Conservation (phyloP, 805 yeast genomes). For the Hanseniaspora guilliermondii region DNA sequence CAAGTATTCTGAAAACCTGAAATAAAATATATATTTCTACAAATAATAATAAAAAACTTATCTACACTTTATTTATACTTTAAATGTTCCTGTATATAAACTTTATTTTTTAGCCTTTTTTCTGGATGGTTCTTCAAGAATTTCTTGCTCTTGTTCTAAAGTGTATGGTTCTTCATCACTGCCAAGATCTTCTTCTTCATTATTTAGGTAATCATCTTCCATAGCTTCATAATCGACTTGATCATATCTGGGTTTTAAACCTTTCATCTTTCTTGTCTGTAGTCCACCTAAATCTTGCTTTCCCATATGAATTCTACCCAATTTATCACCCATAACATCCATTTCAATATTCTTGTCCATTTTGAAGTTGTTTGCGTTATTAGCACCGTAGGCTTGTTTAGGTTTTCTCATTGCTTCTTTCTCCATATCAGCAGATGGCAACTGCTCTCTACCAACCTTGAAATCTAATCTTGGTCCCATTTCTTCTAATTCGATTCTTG, state of each 20-base stretch:
- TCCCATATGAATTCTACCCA: conserved; percentile 93
- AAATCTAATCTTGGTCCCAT: conserved; percentile 93
- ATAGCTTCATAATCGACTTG: conserved; percentile 50
- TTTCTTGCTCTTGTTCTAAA: conserved; percentile 13
- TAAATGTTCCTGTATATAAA: neutral
- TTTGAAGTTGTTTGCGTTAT: conserved; percentile 32
- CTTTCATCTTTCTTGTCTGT: conserved; percentile 98
- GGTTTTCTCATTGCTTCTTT: conserved; percentile 78
- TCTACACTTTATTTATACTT: neutral
- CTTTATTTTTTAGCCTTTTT: conserved; percentile 9
- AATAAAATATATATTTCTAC: neutral
- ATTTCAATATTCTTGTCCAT: conserved; percentile 80
- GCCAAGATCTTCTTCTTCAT: conserved; percentile 26
- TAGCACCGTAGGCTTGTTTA: conserved; percentile 35
- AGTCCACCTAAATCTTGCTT: conserved; percentile 79
- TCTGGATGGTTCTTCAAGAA: conserved; percentile 8
- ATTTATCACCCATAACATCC: conserved; percentile 88
- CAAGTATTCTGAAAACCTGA: neutral
- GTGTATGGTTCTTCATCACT: conserved; percentile 13
- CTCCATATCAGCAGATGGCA: conserved; percentile 75
- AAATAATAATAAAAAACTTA: neutral
- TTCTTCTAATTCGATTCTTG: conserved; percentile 88
- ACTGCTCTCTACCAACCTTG: conserved; percentile 73
- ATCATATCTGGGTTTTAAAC: conserved; percentile 76
- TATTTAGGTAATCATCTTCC: conserved; percentile 37